Base-by-base conservation (phyloP, 169 alveolate species). In the Eimeria maxima region DNA sequence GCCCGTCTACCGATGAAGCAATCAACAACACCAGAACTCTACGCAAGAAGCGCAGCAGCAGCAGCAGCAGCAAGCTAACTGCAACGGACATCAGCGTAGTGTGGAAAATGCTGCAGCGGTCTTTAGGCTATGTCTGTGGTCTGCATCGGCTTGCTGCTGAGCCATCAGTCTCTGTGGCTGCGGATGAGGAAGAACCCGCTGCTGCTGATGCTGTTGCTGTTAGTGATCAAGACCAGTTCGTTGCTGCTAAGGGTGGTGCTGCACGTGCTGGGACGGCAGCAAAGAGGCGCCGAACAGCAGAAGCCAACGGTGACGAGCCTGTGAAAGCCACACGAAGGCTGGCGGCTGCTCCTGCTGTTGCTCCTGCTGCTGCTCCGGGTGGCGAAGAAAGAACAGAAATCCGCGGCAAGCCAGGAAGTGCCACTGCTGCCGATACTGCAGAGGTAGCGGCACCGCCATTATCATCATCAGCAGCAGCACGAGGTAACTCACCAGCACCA, bases 111-210 rank as follows among this genome's bases (percentile, higher is more conserved):
- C 55, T 67, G 71, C 94, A 88, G 84, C 63, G 94, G 27, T 65
- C 94, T 29, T 44, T 65, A 22, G 94, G 94, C 86, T 88, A 88
- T 84, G 94, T 88, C n/a, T 63, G 86, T 42, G 45, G 73, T 67
- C 44, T 88, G 44, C 55, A 44, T 69, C 83, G 73, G 27, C 65
- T 88, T 24, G 83, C 57, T 13, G 93, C 81, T 0, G 78, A 60
- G 84, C 50, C 50, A 55, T 47, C 45, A 27, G 84, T 42, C 84
- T 29, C 44, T 38, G 2, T 38, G 50, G 22, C 84, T 16, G 1
- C 84, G 22, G 44, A 27, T 27, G 84, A 73, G 45, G 44, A 27
- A 0, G 84, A 73, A 27, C n/a, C 84, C 27, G 84, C 84, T 29
- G 50, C 74, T 65, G 74, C 74, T 73, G 84, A 4, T 29, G 84